Percentiles rank a stretch among this genome's conserved stretches.
These are phyloP conservation scores for Corynascus novoguineensis DNA, from an alignment of 495 filamentous ascomycete genomes.

Conservation along the genomic window DNA sequence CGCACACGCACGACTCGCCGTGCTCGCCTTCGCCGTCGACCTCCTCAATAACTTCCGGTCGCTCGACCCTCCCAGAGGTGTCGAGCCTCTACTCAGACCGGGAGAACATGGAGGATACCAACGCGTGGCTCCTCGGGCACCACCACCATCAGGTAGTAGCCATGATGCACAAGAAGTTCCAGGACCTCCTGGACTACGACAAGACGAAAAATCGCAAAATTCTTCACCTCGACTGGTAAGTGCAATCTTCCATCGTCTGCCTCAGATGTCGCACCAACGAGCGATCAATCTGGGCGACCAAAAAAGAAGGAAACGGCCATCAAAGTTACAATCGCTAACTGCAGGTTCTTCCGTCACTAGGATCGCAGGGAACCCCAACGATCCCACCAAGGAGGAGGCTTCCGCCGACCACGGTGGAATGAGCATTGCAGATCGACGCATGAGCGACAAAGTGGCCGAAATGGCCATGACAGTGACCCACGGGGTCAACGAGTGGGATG, in stretches of 20 bases:
- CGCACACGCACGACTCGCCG: not conserved
- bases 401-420: not conserved
- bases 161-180: conserved; percentile 13
- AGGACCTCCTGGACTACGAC: conserved; percentile 17
- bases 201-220: conserved; percentile 15
- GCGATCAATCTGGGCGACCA: no score
- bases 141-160: conserved; percentile 11
- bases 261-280: not conserved
- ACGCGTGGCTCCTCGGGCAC: conserved; percentile 11
- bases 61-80: conserved; percentile 5
- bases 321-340: conserved; percentile 9
- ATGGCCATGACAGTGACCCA: conserved; percentile 4
- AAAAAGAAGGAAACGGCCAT: no score
- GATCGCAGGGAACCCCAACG: conserved; percentile 16
- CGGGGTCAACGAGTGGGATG: conserved; percentile 2
- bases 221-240: conserved; percentile 23
- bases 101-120: conserved; percentile 14
- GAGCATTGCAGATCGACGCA: not conserved
- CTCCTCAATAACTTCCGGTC: not conserved
- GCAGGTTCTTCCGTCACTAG: not conserved
- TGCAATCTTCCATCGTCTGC: not conserved
- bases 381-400: conserved; percentile 5
- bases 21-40: not conserved
- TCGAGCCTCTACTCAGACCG: conserved; percentile 1
- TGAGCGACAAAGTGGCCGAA: conserved; percentile 7